Percentiles rank a stretch among this genome's conserved stretches.
These are phyloP conservation scores for Aspergillus sclerotiicarbonarius DNA, from an alignment of 495 filamentous ascomycete species.

Conservation along the genomic window DNA sequence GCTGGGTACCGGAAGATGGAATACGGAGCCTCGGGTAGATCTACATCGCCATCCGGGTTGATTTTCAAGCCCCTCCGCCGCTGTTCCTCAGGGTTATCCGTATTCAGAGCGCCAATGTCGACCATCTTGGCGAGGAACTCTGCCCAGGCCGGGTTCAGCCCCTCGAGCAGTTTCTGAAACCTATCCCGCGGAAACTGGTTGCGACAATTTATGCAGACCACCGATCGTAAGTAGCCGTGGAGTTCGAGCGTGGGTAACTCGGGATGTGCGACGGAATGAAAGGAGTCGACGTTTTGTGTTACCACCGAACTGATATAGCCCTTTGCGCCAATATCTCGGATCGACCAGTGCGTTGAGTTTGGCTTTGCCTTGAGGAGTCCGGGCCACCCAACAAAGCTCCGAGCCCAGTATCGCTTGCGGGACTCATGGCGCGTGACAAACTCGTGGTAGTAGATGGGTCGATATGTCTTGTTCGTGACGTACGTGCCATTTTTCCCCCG, in stretches of 20 bases:
- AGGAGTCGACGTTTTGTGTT: slow-evolving; percentile 97
- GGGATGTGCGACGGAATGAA: slow-evolving; percentile 78
- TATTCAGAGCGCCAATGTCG: slow-evolving; percentile 69
- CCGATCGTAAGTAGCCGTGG: slow-evolving; percentile 81
- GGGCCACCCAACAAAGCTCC: slow-evolving; percentile 91
- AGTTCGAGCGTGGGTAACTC: slow-evolving; percentile 74
- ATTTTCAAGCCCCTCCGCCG: slow-evolving; percentile 68
- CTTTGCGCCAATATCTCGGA: slow-evolving; percentile 64
- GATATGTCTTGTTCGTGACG: slow-evolving; percentile 80
- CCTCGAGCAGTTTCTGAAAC: slow-evolving; percentile 75
- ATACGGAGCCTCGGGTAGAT: slow-evolving; percentile 84
- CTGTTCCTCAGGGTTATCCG: slow-evolving; percentile 71
- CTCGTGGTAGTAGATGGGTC: slow-evolving; percentile 90
- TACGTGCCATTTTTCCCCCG: slow-evolving; percentile 89
- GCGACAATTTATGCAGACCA: slow-evolving; percentile 77
- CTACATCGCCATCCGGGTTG: slow-evolving; percentile 94
- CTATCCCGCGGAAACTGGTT: slow-evolving; percentile 61
- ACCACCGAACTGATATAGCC: slow-evolving; percentile 75
- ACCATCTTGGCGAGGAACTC: slow-evolving; percentile 70
- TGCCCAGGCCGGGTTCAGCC: slow-evolving; percentile 84
- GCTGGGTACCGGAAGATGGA: slow-evolving; percentile 87
- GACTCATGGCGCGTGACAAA: slow-evolving; percentile 80
- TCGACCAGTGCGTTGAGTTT: slow-evolving; percentile 75
- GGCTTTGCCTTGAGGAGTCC: slow-evolving; percentile 72
- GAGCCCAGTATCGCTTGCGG: slow-evolving; percentile 92